phyloP scores from a whole-genome alignment of 257 asterid species.

The Paraleonurus japonicus region DNA sequence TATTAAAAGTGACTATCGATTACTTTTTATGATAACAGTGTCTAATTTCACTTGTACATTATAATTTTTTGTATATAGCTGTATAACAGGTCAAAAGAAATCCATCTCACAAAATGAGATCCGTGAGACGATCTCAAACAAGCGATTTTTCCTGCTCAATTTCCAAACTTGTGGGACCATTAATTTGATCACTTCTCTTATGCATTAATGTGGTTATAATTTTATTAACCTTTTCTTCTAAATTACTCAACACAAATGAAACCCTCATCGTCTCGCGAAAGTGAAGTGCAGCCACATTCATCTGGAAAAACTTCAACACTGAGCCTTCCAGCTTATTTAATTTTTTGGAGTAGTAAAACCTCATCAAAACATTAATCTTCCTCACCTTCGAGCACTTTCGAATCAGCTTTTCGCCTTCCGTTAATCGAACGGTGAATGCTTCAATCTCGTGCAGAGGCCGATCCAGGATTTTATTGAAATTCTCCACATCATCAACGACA shows the following conservation, averaged over 20 bases:
- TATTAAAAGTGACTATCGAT: too few species aligned
- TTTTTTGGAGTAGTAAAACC: slow-evolving; percentile 28
- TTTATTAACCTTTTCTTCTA: slow-evolving; percentile 25
- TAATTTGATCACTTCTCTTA: background rate
- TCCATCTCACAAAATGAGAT: too few species aligned
- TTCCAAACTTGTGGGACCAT: background rate
- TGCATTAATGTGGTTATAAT: background rate
- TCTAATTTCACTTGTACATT: too few species aligned
- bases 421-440: slow-evolving; percentile 2
- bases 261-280: slow-evolving; percentile 31
- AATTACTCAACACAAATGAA: slow-evolving; percentile 12
- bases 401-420: slow-evolving; percentile 29
- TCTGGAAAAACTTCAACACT: slow-evolving; percentile 24
- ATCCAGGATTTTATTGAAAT: slow-evolving; percentile 23
- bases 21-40: too few species aligned
- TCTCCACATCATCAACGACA: slow-evolving; percentile 32
- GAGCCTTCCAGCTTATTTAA: slow-evolving; percentile 20
- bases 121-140: too few species aligned
- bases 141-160: background rate
- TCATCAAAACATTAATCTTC: slow-evolving; percentile 14
- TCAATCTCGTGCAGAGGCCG: slow-evolving; percentile 25
- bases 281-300: slow-evolving; percentile 30
- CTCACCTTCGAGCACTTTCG: slow-evolving; percentile 27
- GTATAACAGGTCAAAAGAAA: too few species aligned
- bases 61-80: too few species aligned